Conservation (phyloP, 768 basidiomycete genomes). For the Boletus huronensis region DNA sequence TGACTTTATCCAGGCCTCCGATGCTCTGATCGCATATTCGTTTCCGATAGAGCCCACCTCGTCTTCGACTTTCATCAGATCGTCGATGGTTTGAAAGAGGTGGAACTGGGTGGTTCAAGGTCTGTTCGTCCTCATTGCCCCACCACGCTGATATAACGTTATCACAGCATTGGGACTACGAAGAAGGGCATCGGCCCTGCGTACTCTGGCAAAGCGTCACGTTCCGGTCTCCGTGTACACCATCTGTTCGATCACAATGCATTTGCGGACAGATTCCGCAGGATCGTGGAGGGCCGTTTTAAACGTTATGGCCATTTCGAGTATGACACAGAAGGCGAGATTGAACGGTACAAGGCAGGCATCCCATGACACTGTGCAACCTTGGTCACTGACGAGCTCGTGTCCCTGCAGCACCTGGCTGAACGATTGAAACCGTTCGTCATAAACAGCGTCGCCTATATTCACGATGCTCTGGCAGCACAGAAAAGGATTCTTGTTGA, state of each 20-base stretch:
- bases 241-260: constrained; percentile 86
- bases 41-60: constrained; percentile 95
- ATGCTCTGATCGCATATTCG: constrained; percentile 78
- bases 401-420: constrained; percentile 61
- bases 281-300: constrained; percentile 92
- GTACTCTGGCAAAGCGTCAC: constrained; percentile 95
- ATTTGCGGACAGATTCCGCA: constrained; percentile 91
- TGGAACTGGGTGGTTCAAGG: constrained; percentile 90
- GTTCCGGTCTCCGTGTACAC: constrained; percentile 93
- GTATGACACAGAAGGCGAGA: constrained; percentile 97
- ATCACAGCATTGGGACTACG: constrained; percentile 87
- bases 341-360: constrained; percentile 83
- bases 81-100: constrained; percentile 97
- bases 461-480: constrained; percentile 73
- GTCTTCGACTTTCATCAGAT: constrained; percentile 99
- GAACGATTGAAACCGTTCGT: constrained; percentile 84
- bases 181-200: constrained; percentile 98
- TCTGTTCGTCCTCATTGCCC: constrained; percentile 23
- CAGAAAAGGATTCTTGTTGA: constrained; percentile 88
- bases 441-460: constrained; percentile 79
- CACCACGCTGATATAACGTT: background rate
- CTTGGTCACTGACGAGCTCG: background rate
- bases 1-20: constrained; percentile 60
- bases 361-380: background rate
- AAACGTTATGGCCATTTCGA: constrained; percentile 98